A percentile compares a stretch with the other conserved stretches of the same genome.
phyloP scores from a whole-genome alignment of 129 eudicot genomes.

The Mikania micrantha region DNA sequence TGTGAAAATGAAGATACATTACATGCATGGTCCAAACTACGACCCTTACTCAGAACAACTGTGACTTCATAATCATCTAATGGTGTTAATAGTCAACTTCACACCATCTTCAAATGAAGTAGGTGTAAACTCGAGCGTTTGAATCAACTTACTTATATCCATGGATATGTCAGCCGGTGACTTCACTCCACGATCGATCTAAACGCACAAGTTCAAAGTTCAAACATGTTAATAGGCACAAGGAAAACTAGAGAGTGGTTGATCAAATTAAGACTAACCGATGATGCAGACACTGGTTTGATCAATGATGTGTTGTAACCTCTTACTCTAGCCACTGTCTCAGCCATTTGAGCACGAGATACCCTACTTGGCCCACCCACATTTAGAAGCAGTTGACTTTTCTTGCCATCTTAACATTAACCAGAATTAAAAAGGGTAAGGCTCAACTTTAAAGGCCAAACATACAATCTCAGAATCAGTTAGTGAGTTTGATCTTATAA shows the following conservation, averaged over 20 bases:
- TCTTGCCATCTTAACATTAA: conserved; percentile 48
- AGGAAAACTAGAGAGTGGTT: not conserved
- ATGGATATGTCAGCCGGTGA: conserved; percentile 92
- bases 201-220: too few species aligned
- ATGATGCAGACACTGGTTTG: conserved; percentile 76
- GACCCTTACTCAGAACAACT: too few species aligned
- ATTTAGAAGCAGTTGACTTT: conserved; percentile 52
- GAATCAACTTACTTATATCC: conserved; percentile 63
- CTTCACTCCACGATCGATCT: conserved; percentile 92
- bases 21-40: too few species aligned
- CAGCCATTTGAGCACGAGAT: conserved; percentile 94
- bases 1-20: too few species aligned
- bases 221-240: not conserved
- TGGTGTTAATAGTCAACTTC: conserved; percentile 54
- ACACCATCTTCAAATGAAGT: conserved; percentile 59
- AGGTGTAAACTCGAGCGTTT: conserved; percentile 52
- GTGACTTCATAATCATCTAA: conserved; percentile 20
- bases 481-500: conserved; percentile 2
- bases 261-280: conserved; percentile 42
- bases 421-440: not conserved
- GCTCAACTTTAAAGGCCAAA: not conserved
- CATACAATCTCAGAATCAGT: not conserved
- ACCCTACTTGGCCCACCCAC: conserved; percentile 83
- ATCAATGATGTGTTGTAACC: conserved; percentile 58
- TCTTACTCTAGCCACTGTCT: conserved; percentile 62